These are phyloP conservation scores for Francoa sonchifolia DNA, from an alignment of 441 rosid genomes.

Conservation along the genomic window DNA sequence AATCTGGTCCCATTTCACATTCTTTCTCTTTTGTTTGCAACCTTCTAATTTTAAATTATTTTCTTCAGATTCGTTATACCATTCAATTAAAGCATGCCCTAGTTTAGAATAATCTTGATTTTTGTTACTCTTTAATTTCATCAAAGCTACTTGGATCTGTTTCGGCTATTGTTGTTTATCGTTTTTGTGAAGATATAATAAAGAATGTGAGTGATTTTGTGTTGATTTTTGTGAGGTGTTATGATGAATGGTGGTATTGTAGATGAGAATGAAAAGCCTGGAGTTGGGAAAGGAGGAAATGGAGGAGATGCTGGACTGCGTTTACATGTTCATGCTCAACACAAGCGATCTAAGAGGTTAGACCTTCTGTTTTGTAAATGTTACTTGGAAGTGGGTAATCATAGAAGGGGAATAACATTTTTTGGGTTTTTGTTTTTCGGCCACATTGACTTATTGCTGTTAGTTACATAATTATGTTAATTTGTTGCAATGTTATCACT, in stretches of 20 bases:
- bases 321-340: conserved; percentile 23
- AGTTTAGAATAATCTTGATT: too few species aligned
- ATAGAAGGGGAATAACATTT: neutral
- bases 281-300: conserved; percentile 17
- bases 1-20: conserved; percentile 30
- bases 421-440: too few species aligned
- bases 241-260: conserved; percentile 32
- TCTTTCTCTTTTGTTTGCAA: conserved; percentile 13
- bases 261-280: conserved; percentile 15
- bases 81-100: conserved; percentile 11
- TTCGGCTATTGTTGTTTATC: neutral
- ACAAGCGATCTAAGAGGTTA: conserved; percentile 72
- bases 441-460: too few species aligned
- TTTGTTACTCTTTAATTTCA: too few species aligned
- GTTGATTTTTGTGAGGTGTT: conserved; percentile 1
- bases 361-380: neutral
- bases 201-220: conserved; percentile 16
- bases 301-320: conserved; percentile 24
- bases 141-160: too few species aligned
- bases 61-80: conserved; percentile 2
- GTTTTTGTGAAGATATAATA: too few species aligned
- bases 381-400: neutral
- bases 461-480: too few species aligned
- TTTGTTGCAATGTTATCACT: too few species aligned
- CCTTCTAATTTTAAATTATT: too few species aligned